phyloP scores from a whole-genome alignment of 1,284 basidiomycete species.

The Neonothopanus nambi region DNA sequence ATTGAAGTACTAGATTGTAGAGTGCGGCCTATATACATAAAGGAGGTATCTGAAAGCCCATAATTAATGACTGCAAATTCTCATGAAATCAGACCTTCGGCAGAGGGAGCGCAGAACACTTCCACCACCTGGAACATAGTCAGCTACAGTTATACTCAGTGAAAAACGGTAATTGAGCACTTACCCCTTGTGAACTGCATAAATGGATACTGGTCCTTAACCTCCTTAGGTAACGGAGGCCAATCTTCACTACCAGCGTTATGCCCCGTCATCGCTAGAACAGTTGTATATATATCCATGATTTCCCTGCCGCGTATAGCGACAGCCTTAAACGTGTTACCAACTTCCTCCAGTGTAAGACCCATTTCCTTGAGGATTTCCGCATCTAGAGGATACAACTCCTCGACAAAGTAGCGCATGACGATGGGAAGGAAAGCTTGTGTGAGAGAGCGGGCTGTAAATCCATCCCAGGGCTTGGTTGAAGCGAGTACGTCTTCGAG shows the following conservation, averaged over 20 bases:
- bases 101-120: background rate
- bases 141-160: background rate
- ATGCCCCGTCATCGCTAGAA: too few relatives aligned
- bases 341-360: background rate
- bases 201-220: too few relatives aligned
- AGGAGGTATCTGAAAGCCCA: too few relatives aligned
- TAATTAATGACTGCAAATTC: constrained; percentile 13
- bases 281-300: background rate
- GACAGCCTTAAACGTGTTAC: too few relatives aligned
- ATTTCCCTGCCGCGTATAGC: background rate
- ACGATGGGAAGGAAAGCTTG: background rate
- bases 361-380: background rate
- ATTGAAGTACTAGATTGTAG: too few relatives aligned
- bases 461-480: background rate
- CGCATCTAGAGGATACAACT: background rate
- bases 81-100: too few relatives aligned
- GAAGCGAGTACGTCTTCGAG: background rate
- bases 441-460: background rate
- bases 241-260: too few relatives aligned
- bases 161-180: too few relatives aligned
- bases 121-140: background rate
- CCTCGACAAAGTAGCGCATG: background rate
- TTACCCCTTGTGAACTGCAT: background rate
- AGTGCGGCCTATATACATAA: too few relatives aligned
- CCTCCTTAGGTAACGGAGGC: too few relatives aligned